phyloP scores from a whole-genome alignment of 768 basidiomycete species.

The Boletus subcaerulescens region DNA sequence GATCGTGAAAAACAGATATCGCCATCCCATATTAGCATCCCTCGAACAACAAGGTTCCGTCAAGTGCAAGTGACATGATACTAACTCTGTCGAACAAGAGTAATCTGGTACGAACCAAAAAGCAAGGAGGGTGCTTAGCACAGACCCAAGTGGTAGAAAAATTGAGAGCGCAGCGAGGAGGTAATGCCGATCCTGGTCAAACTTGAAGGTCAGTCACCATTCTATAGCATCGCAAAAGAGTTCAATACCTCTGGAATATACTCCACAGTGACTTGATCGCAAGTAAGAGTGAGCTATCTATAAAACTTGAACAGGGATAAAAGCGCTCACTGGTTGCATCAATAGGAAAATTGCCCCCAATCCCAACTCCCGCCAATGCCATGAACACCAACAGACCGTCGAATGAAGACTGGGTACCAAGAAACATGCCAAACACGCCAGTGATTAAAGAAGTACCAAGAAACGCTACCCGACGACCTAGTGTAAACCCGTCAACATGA shows the following conservation, averaged over 20 bases:
- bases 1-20: constrained; percentile 11
- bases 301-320: neutral
- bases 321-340: constrained; percentile 12
- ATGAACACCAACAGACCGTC: constrained; percentile 6
- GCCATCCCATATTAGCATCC: constrained; percentile 19
- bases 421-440: constrained; percentile 12
- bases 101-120: constrained; percentile 12
- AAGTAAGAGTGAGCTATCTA: neutral
- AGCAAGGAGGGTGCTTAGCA: neutral
- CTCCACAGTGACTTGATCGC: constrained; percentile 6
- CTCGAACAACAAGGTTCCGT: constrained; percentile 19
- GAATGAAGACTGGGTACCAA: constrained; percentile 13
- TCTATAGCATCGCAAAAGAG: too few relatives aligned
- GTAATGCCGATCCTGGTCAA: constrained; percentile 10
- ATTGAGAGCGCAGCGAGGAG: constrained; percentile 13
- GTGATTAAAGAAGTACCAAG: constrained; percentile 13
- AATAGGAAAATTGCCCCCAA: constrained; percentile 15
- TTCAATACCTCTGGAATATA: constrained; percentile 12
- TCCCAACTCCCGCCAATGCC: constrained; percentile 10
- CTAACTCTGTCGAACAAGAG: constrained; percentile 9
- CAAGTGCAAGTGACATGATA: constrained; percentile 4
- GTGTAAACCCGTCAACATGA: neutral
- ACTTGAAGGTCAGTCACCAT: neutral
- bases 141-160: constrained; percentile 1
- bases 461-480: constrained; percentile 17